Percentiles rank a stretch among this genome's conserved stretches.
These are phyloP conservation scores for Xerocomellus amylosporus DNA, from an alignment of 768 basidiomycete genomes.

Conservation along the genomic window DNA sequence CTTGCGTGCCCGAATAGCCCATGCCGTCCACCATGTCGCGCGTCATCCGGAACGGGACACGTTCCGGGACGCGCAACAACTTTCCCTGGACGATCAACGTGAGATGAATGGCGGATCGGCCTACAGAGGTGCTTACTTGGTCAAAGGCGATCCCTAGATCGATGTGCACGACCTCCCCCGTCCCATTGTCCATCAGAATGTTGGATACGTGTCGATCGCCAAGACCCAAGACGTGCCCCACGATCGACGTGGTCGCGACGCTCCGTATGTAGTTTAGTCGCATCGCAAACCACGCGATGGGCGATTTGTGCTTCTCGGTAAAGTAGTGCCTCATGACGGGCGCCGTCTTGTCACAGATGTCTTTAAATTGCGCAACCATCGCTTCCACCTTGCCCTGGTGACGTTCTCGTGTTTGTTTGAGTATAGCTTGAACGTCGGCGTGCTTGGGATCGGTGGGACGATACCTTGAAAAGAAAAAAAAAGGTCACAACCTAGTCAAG, in stretches of 20 bases:
- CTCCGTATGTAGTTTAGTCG: constrained; percentile 87
- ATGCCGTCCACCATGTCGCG: constrained; percentile 93
- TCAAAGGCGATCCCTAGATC: constrained; percentile 97
- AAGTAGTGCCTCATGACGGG: constrained; percentile 97
- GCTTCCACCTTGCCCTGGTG: constrained; percentile 29
- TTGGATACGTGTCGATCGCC: constrained; percentile 93
- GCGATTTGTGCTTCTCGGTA: constrained; percentile 82
- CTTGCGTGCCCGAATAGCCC: constrained; percentile 85
- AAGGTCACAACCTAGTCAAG: background rate
- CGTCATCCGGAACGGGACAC: constrained; percentile 93
- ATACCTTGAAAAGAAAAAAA: constrained; percentile 47
- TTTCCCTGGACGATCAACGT: constrained; percentile 60
- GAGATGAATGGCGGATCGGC: background rate
- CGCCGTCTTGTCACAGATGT: constrained; percentile 47
- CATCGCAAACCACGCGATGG: constrained; percentile 90
- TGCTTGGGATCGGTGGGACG: constrained; percentile 52
- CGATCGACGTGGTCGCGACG: constrained; percentile 90
- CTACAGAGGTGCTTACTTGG: constrained; percentile 48
- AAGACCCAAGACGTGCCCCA: constrained; percentile 88
- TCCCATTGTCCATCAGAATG: constrained; percentile 79
- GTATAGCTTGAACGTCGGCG: constrained; percentile 27
- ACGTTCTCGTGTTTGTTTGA: constrained; percentile 35
- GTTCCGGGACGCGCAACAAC: constrained; percentile 73
- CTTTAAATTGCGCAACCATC: constrained; percentile 36
- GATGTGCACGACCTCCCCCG: constrained; percentile 91